These are phyloP conservation scores for Aspergillus aculeatinus DNA, from an alignment of 2,329 filamentous ascomycete genomes.

Conservation along the genomic window DNA sequence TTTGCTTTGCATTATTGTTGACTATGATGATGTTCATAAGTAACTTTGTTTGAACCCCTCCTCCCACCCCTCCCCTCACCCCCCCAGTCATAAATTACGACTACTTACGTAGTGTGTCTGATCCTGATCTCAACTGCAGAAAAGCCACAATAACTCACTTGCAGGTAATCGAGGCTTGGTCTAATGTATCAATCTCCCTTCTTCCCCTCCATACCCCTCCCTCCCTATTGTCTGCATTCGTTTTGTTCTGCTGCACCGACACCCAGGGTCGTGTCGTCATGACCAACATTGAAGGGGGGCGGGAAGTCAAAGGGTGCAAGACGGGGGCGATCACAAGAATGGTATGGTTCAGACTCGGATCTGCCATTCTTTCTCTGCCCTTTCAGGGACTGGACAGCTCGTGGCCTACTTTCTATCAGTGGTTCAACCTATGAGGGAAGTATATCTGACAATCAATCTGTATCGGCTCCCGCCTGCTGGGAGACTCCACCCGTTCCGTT, in stretches of 20 bases:
- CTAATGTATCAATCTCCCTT: background rate
- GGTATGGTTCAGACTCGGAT: conserved; percentile 6
- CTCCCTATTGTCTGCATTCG: background rate
- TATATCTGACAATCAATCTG: conserved; percentile 3
- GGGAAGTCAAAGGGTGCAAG: conserved; percentile 4
- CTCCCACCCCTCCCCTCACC: background rate
- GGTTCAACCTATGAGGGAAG: conserved; percentile 7
- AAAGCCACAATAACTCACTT: conserved; percentile 2
- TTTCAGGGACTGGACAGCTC: conserved; percentile 11
- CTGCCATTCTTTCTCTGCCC: background rate
- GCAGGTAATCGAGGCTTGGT: conserved; percentile 7
- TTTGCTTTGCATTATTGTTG: background rate
- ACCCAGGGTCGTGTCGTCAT: conserved; percentile 20
- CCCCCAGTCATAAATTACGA: background rate
- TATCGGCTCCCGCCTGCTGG: conserved; percentile 6
- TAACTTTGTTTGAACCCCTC: background rate
- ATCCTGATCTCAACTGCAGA: conserved; percentile 3
- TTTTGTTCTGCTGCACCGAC: background rate
- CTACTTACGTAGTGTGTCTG: background rate
- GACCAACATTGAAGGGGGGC: conserved; percentile 8
- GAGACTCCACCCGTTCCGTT: conserved; percentile 5
- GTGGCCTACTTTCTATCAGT: conserved; percentile 1
- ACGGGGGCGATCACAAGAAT: conserved; percentile 11
- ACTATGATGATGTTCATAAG: background rate
- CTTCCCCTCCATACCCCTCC: background rate